Evolutionary conservation across 495 filamentous ascomycete species (phyloP).

Genomic region (Penicillium parvum): DNA sequence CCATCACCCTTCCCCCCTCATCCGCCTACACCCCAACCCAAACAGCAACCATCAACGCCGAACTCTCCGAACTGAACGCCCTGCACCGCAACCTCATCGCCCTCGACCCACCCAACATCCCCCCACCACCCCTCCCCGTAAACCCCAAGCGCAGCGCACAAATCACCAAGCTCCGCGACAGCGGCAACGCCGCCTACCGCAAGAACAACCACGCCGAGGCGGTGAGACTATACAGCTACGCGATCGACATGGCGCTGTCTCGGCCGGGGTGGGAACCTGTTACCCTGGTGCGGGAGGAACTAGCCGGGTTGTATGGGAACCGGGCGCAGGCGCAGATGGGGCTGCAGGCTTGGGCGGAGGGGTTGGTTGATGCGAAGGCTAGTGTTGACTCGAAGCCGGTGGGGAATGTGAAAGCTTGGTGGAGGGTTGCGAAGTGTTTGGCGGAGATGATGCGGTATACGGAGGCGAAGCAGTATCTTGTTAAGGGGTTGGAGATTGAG

Average conservation of each 20-base stretch:
- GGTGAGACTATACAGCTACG: conserved; percentile 72
- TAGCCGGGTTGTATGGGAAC: conserved; percentile 73
- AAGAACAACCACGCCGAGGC: conserved; percentile 72
- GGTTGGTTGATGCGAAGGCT: conserved; percentile 71
- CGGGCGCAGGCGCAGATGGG: conserved; percentile 88
- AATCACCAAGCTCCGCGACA: conserved; percentile 85
- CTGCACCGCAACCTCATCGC: conserved; percentile 68
- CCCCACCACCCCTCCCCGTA: conserved; percentile 74
- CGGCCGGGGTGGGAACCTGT: conserved; percentile 85
- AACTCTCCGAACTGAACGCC: conserved; percentile 65
- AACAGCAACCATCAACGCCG: conserved; percentile 49
- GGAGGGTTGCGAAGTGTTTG: conserved; percentile 74
- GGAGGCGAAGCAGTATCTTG: conserved; percentile 74
- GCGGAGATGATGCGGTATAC: conserved; percentile 85
- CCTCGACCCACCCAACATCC: conserved; percentile 51
- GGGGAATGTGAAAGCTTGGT: conserved; percentile 93
- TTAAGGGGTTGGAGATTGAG: conserved; percentile 75
- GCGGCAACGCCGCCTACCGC: conserved; percentile 75
- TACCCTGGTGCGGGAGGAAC: conserved; percentile 76
- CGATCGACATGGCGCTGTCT: conserved; percentile 78
- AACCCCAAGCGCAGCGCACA: conserved; percentile 82
- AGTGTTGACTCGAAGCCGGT: conserved; percentile 85
- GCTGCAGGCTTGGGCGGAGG: conserved; percentile 74
- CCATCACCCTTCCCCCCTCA: conserved; percentile 56
- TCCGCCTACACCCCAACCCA: conserved; percentile 29